A percentile compares a stretch with the other conserved stretches of the same genome.
These are phyloP conservation scores for Clarireedia sp. DNA, from an alignment of 2,329 filamentous ascomycete species.

Conservation along the genomic window DNA sequence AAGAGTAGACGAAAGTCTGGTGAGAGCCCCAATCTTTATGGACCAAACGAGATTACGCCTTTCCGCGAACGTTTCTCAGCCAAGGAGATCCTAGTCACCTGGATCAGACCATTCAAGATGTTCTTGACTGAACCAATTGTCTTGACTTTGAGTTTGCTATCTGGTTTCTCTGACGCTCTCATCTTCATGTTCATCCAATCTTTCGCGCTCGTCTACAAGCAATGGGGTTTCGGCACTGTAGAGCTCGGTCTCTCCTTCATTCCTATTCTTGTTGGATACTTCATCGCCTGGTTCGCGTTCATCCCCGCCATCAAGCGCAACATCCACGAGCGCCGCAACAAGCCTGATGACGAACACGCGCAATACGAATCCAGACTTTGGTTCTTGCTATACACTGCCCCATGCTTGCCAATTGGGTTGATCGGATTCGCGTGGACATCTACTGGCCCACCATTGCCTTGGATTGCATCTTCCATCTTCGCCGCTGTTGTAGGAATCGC, in stretches of 20 bases:
- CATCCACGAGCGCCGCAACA: conserved; percentile 40
- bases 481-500: conserved; percentile 61
- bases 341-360: conserved; percentile 47
- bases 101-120: conserved; percentile 62
- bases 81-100: conserved; percentile 48
- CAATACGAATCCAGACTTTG: conserved; percentile 63
- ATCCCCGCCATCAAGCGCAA: conserved; percentile 49
- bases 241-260: conserved; percentile 54
- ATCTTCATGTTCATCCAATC: conserved; percentile 75
- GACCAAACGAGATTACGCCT: conserved; percentile 62
- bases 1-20: conserved; percentile 61
- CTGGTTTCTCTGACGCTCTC: conserved; percentile 64
- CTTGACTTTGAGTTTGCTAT: conserved; percentile 59
- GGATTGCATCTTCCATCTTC: conserved; percentile 62
- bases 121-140: conserved; percentile 70
- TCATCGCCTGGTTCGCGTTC: conserved; percentile 53
- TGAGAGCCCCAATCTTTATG: conserved; percentile 49
- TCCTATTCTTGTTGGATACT: conserved; percentile 58
- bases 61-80: conserved; percentile 51
- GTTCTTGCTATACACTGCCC: conserved; percentile 55
- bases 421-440: conserved; percentile 64
- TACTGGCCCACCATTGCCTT: conserved; percentile 54
- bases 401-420: conserved; percentile 56
- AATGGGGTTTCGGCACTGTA: conserved; percentile 55
- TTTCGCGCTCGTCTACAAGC: conserved; percentile 57